Conservation (phyloP, 2,329 filamentous ascomycete genomes). For the Chalaropsis ovoidea region DNA sequence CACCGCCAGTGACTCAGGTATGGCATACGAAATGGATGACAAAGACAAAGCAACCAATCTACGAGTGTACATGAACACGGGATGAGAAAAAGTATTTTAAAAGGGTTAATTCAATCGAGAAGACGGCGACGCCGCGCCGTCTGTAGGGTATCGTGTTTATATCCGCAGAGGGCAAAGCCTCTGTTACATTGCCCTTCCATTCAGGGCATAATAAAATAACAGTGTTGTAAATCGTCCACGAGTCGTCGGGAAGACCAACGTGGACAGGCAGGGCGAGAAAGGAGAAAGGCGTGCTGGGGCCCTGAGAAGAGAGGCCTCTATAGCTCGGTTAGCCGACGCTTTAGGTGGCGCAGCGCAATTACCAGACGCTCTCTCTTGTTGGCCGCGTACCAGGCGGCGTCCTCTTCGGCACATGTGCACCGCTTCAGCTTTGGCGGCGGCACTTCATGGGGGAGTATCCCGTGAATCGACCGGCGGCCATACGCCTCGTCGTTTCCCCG, state of each 20-base stretch:
- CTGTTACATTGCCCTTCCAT: too few relatives aligned
- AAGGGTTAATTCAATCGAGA: background rate
- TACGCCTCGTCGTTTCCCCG: constrained; percentile 13
- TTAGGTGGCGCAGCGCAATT: constrained; percentile 13
- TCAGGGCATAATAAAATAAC: background rate
- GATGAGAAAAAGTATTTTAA: background rate
- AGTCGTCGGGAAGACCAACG: background rate
- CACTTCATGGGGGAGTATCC: constrained; percentile 15
- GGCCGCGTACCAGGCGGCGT: constrained; percentile 9
- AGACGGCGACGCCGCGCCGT: background rate
- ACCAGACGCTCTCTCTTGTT: constrained; percentile 3
- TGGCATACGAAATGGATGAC: background rate
- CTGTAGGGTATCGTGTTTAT: too few relatives aligned
- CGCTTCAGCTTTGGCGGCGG: constrained; percentile 1
- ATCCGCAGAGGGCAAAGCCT: too few relatives aligned
- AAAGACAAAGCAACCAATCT: background rate
- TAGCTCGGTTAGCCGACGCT: constrained; percentile 5
- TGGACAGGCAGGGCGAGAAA: too few relatives aligned
- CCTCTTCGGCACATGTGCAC: constrained; percentile 18
- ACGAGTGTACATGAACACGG: background rate
- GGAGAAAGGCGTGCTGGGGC: background rate
- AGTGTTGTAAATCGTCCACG: background rate
- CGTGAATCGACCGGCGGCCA: constrained; percentile 8
- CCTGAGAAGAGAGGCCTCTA: background rate
- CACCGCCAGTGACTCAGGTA: too few relatives aligned